Base-by-base conservation (phyloP, 2,329 filamentous ascomycete species). In the Botrytis tulipae region DNA sequence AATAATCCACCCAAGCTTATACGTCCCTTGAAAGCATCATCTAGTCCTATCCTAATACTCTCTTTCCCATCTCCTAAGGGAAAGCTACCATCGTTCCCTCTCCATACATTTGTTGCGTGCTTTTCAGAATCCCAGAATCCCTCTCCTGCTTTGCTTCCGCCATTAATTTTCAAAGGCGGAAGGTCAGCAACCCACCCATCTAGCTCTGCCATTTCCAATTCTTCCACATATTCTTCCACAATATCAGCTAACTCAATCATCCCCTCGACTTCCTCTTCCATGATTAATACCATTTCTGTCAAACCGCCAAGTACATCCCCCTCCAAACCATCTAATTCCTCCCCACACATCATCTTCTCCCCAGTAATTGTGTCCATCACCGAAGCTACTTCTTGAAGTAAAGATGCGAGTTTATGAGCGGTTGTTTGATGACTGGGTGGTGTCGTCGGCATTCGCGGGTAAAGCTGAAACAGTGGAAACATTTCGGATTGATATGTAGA, bases 291-390 rank as follows among this genome's bases (percentile, higher is more conserved):
- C 51, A 72, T 44, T 46, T 72, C 71, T 44, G 62, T 72, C 37
- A 72, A 68, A 3, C 57, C 62, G 9, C 71, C 71, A 16, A 72
- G 62, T 25, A 72, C 62, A 44, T 60, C 44, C 6, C 71, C 48
- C 25, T 72, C 71, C 22, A 68, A n/a, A 14, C 62, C 40, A 37
- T 68, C 48, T 2, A 72, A 14, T 37, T 72, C 71, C 32, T 72
- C 71, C 3, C 62, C 62, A 48, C 71, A 72, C 62, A 72, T 72
- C 51, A 72, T 68, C 8, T 68, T 68, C 29, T 68, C 61, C 3
- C 48, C 62, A 25, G 51, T 72, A 60, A 72, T 68, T 10, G 62
- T 72, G 7, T 72, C 62, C 71, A 72, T 72, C 37, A 72, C 60
- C 14, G 51, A 46, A 37, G 71, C 71, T 9, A 72, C 51, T 37